Conservation (phyloP, 2,329 filamentous ascomycete species). For the Fusarium mexicanum region DNA sequence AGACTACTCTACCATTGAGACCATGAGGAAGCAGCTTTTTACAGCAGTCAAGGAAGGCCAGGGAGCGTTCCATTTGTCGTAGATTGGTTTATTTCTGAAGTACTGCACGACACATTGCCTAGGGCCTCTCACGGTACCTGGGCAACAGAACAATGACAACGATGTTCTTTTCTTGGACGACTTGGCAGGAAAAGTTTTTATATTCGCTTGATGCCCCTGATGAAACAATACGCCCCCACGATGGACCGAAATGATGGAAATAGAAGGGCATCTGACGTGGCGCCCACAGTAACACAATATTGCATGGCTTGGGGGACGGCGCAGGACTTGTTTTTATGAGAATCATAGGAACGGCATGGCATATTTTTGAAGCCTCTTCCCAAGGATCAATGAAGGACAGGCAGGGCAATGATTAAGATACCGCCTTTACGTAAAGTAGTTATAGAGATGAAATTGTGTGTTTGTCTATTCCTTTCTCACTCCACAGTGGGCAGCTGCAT, state of each 20-base stretch:
- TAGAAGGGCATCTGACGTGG: constrained; percentile 37
- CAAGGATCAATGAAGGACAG: constrained; percentile 5
- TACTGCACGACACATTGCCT: background rate
- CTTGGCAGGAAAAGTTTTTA: constrained; percentile 31
- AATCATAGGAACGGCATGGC: constrained; percentile 31
- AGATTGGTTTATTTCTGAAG: constrained; percentile 38
- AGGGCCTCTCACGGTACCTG: background rate
- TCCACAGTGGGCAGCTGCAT: background rate
- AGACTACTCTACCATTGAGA: constrained; percentile 84
- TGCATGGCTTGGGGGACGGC: constrained; percentile 42
- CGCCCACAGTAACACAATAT: constrained; percentile 31
- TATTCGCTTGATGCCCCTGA: constrained; percentile 37
- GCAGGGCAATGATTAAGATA: constrained; percentile 23
- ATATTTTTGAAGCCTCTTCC: constrained; percentile 23
- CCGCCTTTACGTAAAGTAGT: constrained; percentile 38
- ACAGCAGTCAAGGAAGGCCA: constrained; percentile 95
- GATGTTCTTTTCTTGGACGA: constrained; percentile 20
- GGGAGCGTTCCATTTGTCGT: constrained; percentile 96
- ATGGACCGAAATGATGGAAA: constrained; percentile 38
- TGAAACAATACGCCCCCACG: constrained; percentile 35
- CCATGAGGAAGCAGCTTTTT: constrained; percentile 80
- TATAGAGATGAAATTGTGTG: constrained; percentile 43
- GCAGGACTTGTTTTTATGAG: constrained; percentile 33
- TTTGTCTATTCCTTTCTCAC: background rate
- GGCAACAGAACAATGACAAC: constrained; percentile 12